These are phyloP conservation scores for Oidium heveae DNA, from an alignment of 2,329 filamentous ascomycete species.

Conservation along the genomic window DNA sequence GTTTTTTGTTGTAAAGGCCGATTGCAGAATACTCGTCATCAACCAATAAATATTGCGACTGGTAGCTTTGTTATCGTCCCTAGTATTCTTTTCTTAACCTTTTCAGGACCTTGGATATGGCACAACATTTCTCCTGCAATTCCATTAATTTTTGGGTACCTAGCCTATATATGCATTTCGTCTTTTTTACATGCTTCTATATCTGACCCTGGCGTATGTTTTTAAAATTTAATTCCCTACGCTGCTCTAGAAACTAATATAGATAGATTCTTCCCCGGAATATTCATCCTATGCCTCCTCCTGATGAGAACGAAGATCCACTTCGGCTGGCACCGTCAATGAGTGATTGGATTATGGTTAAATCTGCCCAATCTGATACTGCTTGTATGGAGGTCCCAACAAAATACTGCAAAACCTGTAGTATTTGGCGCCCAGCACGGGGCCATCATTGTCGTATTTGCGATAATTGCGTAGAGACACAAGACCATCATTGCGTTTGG, in stretches of 20 bases:
- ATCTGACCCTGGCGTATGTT: slow-evolving; percentile 72
- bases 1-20: slow-evolving; percentile 70
- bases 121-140: slow-evolving; percentile 71
- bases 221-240: background rate
- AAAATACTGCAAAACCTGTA: slow-evolving; percentile 95
- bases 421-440: slow-evolving; percentile 86
- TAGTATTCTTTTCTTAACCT: slow-evolving; percentile 57
- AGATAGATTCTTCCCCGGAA: slow-evolving; percentile 82
- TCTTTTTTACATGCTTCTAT: slow-evolving; percentile 85
- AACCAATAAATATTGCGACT: slow-evolving; percentile 74
- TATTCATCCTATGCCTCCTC: slow-evolving; percentile 63
- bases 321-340: slow-evolving; percentile 59
- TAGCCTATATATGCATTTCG: slow-evolving; percentile 76
- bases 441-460: slow-evolving; percentile 92
- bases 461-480: slow-evolving; percentile 90
- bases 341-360: slow-evolving; percentile 84
- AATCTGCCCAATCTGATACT: slow-evolving; percentile 44
- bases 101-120: slow-evolving; percentile 60
- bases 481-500: slow-evolving; percentile 98
- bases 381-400: slow-evolving; percentile 94
- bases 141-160: slow-evolving; percentile 69
- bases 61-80: slow-evolving; percentile 60
- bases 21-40: slow-evolving; percentile 65
- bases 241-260: slow-evolving; percentile 3
- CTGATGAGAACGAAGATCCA: slow-evolving; percentile 53